Evolutionary conservation across 768 basidiomycete species (phyloP).

Genomic region (Lactarius akahatsu): DNA sequence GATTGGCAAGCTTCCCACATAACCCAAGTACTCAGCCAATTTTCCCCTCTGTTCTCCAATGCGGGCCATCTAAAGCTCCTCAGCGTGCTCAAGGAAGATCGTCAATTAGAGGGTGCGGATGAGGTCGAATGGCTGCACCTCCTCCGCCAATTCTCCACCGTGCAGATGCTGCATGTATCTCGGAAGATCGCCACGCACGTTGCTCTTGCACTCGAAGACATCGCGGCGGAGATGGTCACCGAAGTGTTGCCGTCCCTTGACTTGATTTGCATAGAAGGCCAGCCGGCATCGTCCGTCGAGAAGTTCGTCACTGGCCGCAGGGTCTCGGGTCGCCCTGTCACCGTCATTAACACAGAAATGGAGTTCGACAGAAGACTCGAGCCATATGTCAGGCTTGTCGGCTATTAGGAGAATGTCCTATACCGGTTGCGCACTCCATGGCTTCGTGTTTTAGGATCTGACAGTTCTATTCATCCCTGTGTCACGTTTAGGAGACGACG

Average conservation of each 20-base stretch:
- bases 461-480: no score
- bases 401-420: no score
- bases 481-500: no score
- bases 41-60: neutral
- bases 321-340: neutral
- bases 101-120: neutral
- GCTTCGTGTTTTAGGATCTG: no score
- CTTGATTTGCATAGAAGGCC: neutral
- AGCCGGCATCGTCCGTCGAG: neutral
- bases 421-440: no score
- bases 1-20: neutral
- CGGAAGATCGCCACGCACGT: neutral
- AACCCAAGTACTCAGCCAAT: neutral
- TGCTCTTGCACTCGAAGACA: neutral
- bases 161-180: neutral
- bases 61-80: neutral
- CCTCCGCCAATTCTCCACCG: neutral
- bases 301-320: neutral
- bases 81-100: neutral
- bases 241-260: neutral
- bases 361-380: neutral
- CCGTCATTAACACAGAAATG: neutral
- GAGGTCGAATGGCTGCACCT: neutral
- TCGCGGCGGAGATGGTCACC: neutral
- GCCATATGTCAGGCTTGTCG: no score